Evolutionary conservation across 2,329 filamentous ascomycete genomes (phyloP), one percentile per base, ranked within the genome.

Genomic region (Penicillium sp.): DNA sequence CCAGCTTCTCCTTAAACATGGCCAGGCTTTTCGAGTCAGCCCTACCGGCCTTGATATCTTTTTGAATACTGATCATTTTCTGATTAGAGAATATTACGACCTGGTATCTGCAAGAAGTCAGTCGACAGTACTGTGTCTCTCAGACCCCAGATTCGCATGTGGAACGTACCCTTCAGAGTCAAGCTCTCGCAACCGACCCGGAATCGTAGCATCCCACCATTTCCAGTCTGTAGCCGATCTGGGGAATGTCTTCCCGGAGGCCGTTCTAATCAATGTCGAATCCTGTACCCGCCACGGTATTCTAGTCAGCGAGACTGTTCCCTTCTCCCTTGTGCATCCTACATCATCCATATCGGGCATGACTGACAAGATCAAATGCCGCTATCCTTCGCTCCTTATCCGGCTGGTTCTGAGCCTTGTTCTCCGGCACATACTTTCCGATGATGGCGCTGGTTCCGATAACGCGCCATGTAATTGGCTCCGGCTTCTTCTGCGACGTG

Each of bases 61-160:
- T 76, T 48, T 85, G 85, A 2, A 97, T 71, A 11, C 78, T 84
- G 30, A 98, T 74, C 10, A 86, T 88, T 34, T 77, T 90, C 65
- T 98, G 93, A 63, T 98, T 98, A 47, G 87, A 94, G 34, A 98
- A 68, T 33, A 97, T 79, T 13, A 87, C 78, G 9, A 97, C 68
- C 31, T 78, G 78, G 64, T 86, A 94, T 19, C 85, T 86, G 54
- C 9, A 14, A 23, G 14, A 21, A 7, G 31, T 48, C 16, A 46
- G 39, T 18, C 21, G 10, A 35, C 4, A 18, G 13, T n/a, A 29
- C 16, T 20, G 4, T 30, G 16, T 13, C 2, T n/a, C 13, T 33
- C 11, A 11, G n/a, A 13, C 11, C n/a, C 21, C 21, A 23, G 7
- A 23, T 11, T 7, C 21, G 7, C 21, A 23, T 23, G 7, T 23